A percentile compares a stretch with the other conserved stretches of the same genome.
Evolutionary conservation across 1,284 basidiomycete species (phyloP).

Genomic region (Coniophora puteana): DNA sequence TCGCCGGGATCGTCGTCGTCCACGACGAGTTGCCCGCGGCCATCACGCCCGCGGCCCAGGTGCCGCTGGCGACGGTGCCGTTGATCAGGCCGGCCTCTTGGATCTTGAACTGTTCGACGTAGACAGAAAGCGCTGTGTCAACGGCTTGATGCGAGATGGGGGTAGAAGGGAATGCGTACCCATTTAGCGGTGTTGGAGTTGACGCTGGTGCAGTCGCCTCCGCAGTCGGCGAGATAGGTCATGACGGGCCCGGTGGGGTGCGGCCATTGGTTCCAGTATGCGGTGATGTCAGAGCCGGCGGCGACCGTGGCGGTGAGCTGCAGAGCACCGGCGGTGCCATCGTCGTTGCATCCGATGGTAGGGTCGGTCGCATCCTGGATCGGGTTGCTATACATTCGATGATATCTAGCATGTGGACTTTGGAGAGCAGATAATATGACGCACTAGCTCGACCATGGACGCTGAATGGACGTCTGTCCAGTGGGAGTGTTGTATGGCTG

Average conservation of each 20-base stretch:
- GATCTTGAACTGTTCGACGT: slow-evolving; percentile 33
- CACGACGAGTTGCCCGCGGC: slow-evolving; percentile 33
- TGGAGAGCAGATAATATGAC: too few species aligned
- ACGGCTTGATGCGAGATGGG: not conserved
- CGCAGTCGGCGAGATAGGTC: slow-evolving; percentile 15
- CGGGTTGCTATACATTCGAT: too few species aligned
- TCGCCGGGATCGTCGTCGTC: slow-evolving; percentile 33
- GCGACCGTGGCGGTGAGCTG: slow-evolving; percentile 35
- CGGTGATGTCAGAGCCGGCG: not conserved
- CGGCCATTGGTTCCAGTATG: slow-evolving; percentile 24
- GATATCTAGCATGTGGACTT: too few species aligned
- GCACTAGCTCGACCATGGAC: slow-evolving; percentile 29
- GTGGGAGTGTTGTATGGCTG: slow-evolving; percentile 34
- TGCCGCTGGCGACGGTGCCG: slow-evolving; percentile 29
- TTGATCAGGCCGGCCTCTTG: slow-evolving; percentile 33
- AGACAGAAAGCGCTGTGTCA: not conserved
- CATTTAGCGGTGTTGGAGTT: slow-evolving; percentile 30
- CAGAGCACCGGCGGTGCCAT: slow-evolving; percentile 28
- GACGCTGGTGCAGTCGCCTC: slow-evolving; percentile 30
- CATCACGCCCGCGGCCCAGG: slow-evolving; percentile 32
- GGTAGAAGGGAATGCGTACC: slow-evolving; percentile 17
- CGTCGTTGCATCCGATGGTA: slow-evolving; percentile 30
- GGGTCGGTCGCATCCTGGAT: slow-evolving; percentile 33
- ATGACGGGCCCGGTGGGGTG: slow-evolving; percentile 32
- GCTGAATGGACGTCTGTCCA: slow-evolving; percentile 35